Evolutionary conservation across 129 eudicot species (phyloP).

Genomic region (Helianthus tuberosus): DNA sequence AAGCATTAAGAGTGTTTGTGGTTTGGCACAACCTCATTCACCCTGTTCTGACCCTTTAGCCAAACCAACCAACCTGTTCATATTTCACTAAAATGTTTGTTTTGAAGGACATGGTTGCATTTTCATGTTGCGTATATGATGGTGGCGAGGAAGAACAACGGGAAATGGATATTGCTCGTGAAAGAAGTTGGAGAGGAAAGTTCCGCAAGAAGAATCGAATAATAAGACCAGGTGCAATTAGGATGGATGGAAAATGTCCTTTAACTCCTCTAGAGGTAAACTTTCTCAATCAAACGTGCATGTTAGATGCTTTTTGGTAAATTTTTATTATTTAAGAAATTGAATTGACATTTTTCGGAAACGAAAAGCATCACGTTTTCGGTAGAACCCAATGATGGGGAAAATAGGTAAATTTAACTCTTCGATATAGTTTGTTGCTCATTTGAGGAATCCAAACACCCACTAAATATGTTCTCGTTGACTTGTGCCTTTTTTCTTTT

Average conservation of each 20-base stretch:
- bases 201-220: constrained; percentile 84
- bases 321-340: background rate
- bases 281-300: background rate
- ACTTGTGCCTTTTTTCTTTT: too few relatives aligned
- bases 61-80: background rate
- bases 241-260: constrained; percentile 97
- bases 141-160: constrained; percentile 98
- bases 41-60: background rate
- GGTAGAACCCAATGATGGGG: too few relatives aligned
- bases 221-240: constrained; percentile 92
- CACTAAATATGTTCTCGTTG: too few relatives aligned
- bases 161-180: constrained; percentile 98
- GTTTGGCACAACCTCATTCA: too few relatives aligned
- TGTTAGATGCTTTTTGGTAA: background rate
- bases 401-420: too few relatives aligned
- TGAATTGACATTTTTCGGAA: background rate
- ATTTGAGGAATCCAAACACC: too few relatives aligned
- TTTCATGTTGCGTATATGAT: constrained; percentile 95
- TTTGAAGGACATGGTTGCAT: constrained; percentile 97
- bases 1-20: too few relatives aligned
- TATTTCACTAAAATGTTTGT: background rate
- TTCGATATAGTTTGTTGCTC: too few relatives aligned
- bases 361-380: too few relatives aligned
- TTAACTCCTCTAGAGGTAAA: constrained; percentile 97
- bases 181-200: constrained; percentile 99